These are phyloP conservation scores for Candida wancherniae DNA, from an alignment of 805 yeast species.

Conservation along the genomic window DNA sequence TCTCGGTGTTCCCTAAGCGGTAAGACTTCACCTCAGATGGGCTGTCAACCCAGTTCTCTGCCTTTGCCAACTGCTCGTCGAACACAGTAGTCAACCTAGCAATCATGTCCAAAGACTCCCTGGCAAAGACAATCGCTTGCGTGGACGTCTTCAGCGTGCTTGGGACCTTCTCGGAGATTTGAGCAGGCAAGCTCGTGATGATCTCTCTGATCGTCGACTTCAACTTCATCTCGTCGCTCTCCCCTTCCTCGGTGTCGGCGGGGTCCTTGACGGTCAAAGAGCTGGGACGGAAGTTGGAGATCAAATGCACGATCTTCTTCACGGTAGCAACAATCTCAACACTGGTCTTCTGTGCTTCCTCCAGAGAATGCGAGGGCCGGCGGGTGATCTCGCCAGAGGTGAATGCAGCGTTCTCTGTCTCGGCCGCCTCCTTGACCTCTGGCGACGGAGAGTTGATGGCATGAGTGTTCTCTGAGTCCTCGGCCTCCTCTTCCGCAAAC, in stretches of 20 bases:
- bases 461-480: conserved; percentile 44
- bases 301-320: conserved; percentile 78
- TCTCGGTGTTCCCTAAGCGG: too few species aligned
- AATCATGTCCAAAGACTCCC: conserved; percentile 86
- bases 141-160: conserved; percentile 41
- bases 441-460: conserved; percentile 4
- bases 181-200: conserved; percentile 65
- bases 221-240: conserved; percentile 20
- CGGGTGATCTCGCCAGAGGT: conserved; percentile 4
- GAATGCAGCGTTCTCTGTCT: background rate
- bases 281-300: conserved; percentile 68
- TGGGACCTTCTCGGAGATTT: conserved; percentile 27
- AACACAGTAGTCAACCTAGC: conserved; percentile 77
- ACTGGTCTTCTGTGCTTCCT: conserved; percentile 46
- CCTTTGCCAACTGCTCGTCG: conserved; percentile 76
- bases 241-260: conserved; percentile 5
- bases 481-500: conserved; percentile 40
- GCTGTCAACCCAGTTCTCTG: conserved; percentile 74
- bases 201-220: conserved; percentile 77
- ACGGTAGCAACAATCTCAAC: conserved; percentile 85
- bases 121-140: conserved; percentile 73
- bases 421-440: conserved; percentile 3
- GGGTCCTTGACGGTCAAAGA: conserved; percentile 20
- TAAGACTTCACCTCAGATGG: conserved; percentile 2
- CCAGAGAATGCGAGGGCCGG: conserved; percentile 8